Base-by-base conservation (phyloP, 805 yeast genomes). In the Wickerhamomyces alni region DNA sequence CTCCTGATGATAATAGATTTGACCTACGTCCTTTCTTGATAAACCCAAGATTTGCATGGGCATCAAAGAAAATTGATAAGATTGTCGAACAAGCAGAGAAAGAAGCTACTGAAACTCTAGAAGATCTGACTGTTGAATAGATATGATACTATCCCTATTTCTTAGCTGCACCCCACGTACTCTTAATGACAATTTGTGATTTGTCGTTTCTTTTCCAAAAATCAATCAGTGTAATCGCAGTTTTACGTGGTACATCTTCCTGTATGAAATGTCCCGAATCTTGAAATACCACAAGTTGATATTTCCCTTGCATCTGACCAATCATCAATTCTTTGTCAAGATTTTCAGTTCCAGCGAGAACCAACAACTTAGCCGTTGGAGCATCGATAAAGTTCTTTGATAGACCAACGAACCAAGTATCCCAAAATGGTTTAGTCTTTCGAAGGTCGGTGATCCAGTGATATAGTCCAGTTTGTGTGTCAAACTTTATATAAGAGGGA, bases 271-370 rank as follows among this genome's bases (percentile, higher is more conserved):
- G 99, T 2, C 98, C 97, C 2, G 88, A 69, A 39, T 80, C 82
- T 45, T 72, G 77, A 57, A 87, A 82, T 5, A 88, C 93, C 12
- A 86, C 79, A 30, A 93, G 70, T 62, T 94, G 99, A 59, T 83
- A 93, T 57, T 80, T 82, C 2, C 99, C 99, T 62, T 89, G 98
- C 99, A 93, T 93, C 61, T 94, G 99, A 1, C 97, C 99, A 37
- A 93, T 80, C 60, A 89, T 87, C 35, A 93, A 67, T 29, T 75
- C 75, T 46, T 82, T 87, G 61, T 93, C 99, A 24, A 94, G 68
- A 17, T 84, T 78, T 48, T 93, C 97, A 38, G 89, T 83, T 3
- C 95, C 95, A 0, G 98, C 94, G 13, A 94, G 62, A 1, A 93
- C 70, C 30, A 93, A 69, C 38, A 93, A 51, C 52, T 87, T 84